Conservation (phyloP, 75 land plant genomes). For the Pinus albicaulis region DNA sequence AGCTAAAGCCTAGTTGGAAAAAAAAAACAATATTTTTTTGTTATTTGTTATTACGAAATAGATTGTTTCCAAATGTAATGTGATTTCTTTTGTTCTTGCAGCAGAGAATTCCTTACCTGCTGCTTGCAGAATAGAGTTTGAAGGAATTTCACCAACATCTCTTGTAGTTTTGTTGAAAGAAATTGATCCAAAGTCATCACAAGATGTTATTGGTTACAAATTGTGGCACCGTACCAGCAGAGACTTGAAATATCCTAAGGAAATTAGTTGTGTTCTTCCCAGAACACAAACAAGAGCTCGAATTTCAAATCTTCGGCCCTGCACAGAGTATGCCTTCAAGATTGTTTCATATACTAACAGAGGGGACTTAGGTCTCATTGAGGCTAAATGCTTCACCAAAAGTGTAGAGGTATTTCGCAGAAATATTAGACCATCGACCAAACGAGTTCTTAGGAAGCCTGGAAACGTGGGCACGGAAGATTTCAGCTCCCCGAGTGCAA, state of each 20-base stretch:
- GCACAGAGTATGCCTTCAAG: conserved; percentile 41
- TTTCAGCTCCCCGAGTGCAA: conserved; percentile 13
- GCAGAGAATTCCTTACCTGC: conserved; percentile 59
- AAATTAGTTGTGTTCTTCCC: conserved; percentile 27
- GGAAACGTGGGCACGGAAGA: conserved; percentile 10
- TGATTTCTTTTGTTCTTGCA: conserved; percentile 7
- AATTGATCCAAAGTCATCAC: neutral
- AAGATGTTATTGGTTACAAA: conserved; percentile 30
- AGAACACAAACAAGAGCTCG: conserved; percentile 19
- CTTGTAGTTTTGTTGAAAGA: conserved; percentile 21
- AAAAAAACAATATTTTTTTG: no score
- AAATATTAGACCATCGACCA: neutral
- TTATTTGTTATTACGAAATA: neutral
- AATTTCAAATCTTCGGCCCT: conserved; percentile 38
- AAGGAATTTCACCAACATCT: conserved; percentile 32
- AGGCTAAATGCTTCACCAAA: conserved; percentile 38
- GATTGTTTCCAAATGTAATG: conserved; percentile 9
- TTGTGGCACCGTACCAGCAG: conserved; percentile 40
- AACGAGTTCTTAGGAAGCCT: neutral
- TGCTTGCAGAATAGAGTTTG: conserved; percentile 39
- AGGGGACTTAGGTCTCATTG: conserved; percentile 25
- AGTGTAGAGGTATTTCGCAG: conserved; percentile 25
- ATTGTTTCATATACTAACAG: conserved; percentile 31
- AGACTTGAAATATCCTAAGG: conserved; percentile 20
- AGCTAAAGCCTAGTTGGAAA: no score